phyloP scores from a whole-genome alignment of 371 early-diverging fungal species.

The Mortierella sp. region DNA sequence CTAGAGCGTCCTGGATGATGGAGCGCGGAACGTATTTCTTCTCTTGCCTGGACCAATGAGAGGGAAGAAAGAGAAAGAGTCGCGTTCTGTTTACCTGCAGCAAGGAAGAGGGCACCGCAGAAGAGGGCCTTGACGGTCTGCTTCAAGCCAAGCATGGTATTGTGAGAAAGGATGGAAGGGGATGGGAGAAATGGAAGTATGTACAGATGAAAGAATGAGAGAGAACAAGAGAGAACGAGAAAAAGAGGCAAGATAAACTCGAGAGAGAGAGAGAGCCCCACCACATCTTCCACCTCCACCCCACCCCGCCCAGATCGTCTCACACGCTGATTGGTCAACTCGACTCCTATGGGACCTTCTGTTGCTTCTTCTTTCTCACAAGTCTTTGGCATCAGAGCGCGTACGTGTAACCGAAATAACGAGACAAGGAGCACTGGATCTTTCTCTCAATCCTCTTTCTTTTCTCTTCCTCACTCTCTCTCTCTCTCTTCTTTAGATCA shows the following conservation, averaged over 20 bases:
- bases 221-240: conserved; percentile 5
- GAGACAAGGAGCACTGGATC: too few relatives aligned
- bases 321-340: conserved; percentile 34
- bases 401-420: too few relatives aligned
- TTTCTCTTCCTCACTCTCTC: too few relatives aligned
- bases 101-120: conserved; percentile 43
- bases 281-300: neutral
- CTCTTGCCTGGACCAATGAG: neutral
- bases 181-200: conserved; percentile 9
- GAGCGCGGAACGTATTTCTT: neutral
- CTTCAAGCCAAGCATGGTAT: conserved; percentile 49
- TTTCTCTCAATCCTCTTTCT: too few relatives aligned
- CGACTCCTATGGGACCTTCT: too few relatives aligned
- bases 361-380: too few relatives aligned
- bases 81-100: conserved; percentile 35
- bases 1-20: neutral
- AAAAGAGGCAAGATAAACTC: neutral
- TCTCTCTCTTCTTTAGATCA: too few relatives aligned
- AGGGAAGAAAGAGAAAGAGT: neutral
- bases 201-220: conserved; percentile 7
- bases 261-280: neutral
- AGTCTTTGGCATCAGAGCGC: too few relatives aligned
- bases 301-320: conserved; percentile 18
- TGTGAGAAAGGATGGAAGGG: conserved; percentile 2
- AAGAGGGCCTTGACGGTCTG: conserved; percentile 50